phyloP scores from a whole-genome alignment of 2,329 filamentous ascomycete species.

The Microdochium bolleyi region DNA sequence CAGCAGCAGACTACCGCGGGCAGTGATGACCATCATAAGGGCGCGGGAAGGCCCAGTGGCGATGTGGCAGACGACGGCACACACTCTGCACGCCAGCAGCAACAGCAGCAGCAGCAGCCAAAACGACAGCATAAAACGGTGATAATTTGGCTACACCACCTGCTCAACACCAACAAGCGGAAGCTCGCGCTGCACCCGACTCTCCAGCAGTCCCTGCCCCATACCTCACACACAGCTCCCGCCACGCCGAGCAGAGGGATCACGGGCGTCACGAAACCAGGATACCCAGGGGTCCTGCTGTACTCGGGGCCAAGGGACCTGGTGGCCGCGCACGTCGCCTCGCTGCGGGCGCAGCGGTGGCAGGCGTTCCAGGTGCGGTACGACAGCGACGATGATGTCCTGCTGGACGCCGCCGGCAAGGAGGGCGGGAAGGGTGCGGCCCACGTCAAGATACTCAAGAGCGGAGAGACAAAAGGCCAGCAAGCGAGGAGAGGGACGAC shows the following conservation, averaged over 20 bases:
- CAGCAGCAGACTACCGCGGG: background rate
- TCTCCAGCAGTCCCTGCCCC: background rate
- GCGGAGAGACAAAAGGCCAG: background rate
- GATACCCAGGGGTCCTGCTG: slow-evolving; percentile 10
- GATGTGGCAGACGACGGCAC: background rate
- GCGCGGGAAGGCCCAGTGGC: background rate
- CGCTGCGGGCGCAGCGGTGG: slow-evolving; percentile 10
- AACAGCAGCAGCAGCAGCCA: background rate
- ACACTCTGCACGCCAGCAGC: background rate
- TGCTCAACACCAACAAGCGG: slow-evolving; percentile 14
- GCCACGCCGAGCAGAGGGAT: background rate
- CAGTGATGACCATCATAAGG: background rate
- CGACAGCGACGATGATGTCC: slow-evolving; percentile 6
- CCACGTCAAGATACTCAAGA: background rate
- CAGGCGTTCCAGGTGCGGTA: slow-evolving; percentile 13
- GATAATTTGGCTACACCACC: slow-evolving; percentile 14
- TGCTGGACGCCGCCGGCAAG: background rate
- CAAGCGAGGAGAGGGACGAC: background rate
- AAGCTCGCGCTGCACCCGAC: slow-evolving; percentile 11
- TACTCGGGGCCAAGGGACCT: slow-evolving; percentile 8
- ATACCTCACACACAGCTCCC: background rate
- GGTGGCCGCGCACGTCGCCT: slow-evolving; percentile 7
- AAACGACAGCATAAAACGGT: slow-evolving; percentile 7
- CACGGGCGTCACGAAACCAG: slow-evolving; percentile 11
- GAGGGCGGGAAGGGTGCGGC: background rate